Evolutionary conservation across 306 rosid genomes (phyloP), one percentile per base, ranked within the genome.

Genomic region (Rosa chinensis): DNA sequence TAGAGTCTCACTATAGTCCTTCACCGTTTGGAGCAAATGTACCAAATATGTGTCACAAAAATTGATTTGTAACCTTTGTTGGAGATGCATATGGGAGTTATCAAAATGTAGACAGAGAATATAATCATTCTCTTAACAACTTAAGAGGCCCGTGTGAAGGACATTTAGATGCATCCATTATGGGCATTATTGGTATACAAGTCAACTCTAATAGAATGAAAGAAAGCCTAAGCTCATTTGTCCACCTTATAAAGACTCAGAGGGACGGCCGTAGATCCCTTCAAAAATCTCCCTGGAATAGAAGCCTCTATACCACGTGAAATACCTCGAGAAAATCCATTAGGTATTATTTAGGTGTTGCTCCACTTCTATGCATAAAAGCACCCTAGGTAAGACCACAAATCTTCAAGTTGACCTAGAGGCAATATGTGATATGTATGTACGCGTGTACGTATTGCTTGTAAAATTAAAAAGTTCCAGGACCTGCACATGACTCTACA

Each of bases 301-400:
- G 62, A 55, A 55, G 62, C 62, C 62, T 52, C 16, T 25, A 64
- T 53, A 17, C 42, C 80, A 74, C 40, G 82, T 78, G 82, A 59
- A 68, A 48, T 78, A 35, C 80, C 80, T 83, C 62, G 37, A 48
- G 43, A 74, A 66, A 66, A 66, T 48, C 39, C 52, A 48, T 53
- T 44, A 37, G 47, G 47, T 44, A 32, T 32, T 32, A 44, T 44
- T 44, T 44, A 44, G 82, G 71, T 58, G 37, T 56, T n/a, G 47
- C 82, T 78, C 85, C 82, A 82, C 82, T 77, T 43, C 66, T 10
- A 61, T 45, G 47, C 32, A 66, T 16, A 14, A 37, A 32, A 18
- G 58, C 66, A 77, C 77, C 64, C 78, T 49, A 66, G 12, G 5
- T n/a, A 55, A 35, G 85, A 77, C 85, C 71, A 35, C 62, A 52